These are phyloP conservation scores for Berberis vulgaris DNA, from an alignment of 164 flowering plant genomes.

Conservation along the genomic window DNA sequence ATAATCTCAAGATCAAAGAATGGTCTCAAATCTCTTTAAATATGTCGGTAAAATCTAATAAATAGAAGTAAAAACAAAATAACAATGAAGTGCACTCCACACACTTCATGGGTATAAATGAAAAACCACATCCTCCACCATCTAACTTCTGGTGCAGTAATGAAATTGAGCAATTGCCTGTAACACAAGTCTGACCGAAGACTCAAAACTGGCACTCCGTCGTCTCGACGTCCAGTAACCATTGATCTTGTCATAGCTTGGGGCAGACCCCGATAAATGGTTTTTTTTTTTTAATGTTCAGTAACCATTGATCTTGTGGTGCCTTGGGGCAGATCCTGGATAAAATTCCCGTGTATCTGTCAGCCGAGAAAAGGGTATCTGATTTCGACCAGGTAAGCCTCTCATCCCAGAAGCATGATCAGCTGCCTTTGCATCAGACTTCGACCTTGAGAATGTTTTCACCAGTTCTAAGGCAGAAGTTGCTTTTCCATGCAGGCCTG, in stretches of 20 bases:
- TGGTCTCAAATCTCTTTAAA: too few species aligned
- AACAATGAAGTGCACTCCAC: neutral
- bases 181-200: neutral
- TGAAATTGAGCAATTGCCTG: neutral
- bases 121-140: neutral
- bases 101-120: neutral
- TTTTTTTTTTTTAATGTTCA: constrained; percentile 9
- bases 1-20: too few species aligned
- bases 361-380: constrained; percentile 63
- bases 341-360: constrained; percentile 22
- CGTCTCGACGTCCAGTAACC: constrained; percentile 19
- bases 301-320: constrained; percentile 29
- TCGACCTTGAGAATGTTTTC: constrained; percentile 40
- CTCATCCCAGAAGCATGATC: constrained; percentile 38
- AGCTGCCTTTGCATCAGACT: constrained; percentile 33
- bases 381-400: constrained; percentile 35
- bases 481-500: constrained; percentile 12
- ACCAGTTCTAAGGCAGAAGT: constrained; percentile 14
- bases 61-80: neutral
- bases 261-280: constrained; percentile 10
- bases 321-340: constrained; percentile 19
- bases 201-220: neutral
- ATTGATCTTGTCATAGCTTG: constrained; percentile 26
- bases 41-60: neutral
- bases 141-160: neutral